phyloP scores from a whole-genome alignment of 1,284 basidiomycete genomes.

The Cryptococcus neoformans region DNA sequence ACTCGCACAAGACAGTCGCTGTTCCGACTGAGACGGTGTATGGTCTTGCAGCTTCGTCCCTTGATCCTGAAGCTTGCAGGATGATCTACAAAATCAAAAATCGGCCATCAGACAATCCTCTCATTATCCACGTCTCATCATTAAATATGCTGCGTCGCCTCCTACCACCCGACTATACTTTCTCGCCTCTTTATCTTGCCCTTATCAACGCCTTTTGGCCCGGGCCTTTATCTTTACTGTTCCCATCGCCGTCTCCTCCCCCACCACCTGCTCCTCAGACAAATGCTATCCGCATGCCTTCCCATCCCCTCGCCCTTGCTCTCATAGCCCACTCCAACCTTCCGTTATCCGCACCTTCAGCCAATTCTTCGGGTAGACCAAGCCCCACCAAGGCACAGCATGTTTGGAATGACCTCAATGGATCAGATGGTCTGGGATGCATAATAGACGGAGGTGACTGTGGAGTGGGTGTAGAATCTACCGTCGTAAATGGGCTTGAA shows the following conservation, averaged over 20 bases:
- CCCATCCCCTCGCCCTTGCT: constrained; percentile 86
- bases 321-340: constrained; percentile 71
- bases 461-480: constrained; percentile 89
- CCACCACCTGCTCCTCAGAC: constrained; percentile 56
- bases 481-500: constrained; percentile 80
- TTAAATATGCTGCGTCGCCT: constrained; percentile 71
- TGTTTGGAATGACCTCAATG: constrained; percentile 71
- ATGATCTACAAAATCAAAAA: constrained; percentile 89
- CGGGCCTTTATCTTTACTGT: constrained; percentile 86
- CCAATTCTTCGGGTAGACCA: constrained; percentile 91
- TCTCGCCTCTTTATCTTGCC: constrained; percentile 63
- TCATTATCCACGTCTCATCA: constrained; percentile 95
- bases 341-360: constrained; percentile 92
- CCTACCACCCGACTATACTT: constrained; percentile 61
- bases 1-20: constrained; percentile 58
- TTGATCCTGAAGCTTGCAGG: constrained; percentile 60
- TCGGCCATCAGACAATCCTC: constrained; percentile 90
- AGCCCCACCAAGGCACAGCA: constrained; percentile 91
- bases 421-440: constrained; percentile 60
- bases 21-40: constrained; percentile 99
- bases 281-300: constrained; percentile 91
- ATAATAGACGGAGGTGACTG: constrained; percentile 94
- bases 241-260: constrained; percentile 61
- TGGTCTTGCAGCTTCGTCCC: constrained; percentile 85
- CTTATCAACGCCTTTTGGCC: constrained; percentile 81